Conservation (phyloP, 2,329 filamentous ascomycete genomes). For the Xylaria arbuscula region DNA sequence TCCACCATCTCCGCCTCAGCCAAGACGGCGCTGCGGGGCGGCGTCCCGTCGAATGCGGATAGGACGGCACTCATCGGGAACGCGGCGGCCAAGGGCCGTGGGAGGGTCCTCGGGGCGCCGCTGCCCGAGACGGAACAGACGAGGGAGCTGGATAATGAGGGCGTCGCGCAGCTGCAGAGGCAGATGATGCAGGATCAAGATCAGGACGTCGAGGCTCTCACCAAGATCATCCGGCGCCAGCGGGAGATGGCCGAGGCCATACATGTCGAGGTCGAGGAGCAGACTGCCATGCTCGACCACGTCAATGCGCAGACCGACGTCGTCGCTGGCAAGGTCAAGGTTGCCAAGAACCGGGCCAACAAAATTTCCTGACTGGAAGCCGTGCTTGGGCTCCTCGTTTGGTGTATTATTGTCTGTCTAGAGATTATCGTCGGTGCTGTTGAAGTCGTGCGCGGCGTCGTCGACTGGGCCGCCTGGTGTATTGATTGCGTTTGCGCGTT, state of each 20-base stretch:
- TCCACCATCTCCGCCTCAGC: conserved; percentile 58
- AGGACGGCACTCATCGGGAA: conserved; percentile 62
- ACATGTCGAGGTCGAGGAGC: conserved; percentile 76
- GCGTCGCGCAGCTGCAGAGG: conserved; percentile 78
- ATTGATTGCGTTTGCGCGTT: conserved; percentile 28
- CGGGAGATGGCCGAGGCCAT: conserved; percentile 83
- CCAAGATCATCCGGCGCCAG: conserved; percentile 76
- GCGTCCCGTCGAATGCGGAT: conserved; percentile 60
- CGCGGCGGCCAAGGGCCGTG: conserved; percentile 56
- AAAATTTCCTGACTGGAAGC: conserved; percentile 63
- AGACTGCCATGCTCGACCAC: conserved; percentile 76
- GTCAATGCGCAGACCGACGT: conserved; percentile 74
- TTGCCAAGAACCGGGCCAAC: conserved; percentile 77
- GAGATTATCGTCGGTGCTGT: conserved; percentile 11
- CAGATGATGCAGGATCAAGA: conserved; percentile 82
- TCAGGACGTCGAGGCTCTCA: conserved; percentile 74
- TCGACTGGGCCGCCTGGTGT: conserved; percentile 34
- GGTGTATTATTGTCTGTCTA: conserved; percentile 8
- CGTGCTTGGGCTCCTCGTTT: conserved; percentile 3
- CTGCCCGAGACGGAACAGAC: conserved; percentile 80
- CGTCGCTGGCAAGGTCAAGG: conserved; percentile 74
- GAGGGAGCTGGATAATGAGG: conserved; percentile 79
- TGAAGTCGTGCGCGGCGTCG: conserved; percentile 19
- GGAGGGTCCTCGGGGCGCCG: conserved; percentile 78
- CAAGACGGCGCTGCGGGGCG: conserved; percentile 61